Conservation (phyloP, 257 asterid species). For the Salvia miltiorrhiza region DNA sequence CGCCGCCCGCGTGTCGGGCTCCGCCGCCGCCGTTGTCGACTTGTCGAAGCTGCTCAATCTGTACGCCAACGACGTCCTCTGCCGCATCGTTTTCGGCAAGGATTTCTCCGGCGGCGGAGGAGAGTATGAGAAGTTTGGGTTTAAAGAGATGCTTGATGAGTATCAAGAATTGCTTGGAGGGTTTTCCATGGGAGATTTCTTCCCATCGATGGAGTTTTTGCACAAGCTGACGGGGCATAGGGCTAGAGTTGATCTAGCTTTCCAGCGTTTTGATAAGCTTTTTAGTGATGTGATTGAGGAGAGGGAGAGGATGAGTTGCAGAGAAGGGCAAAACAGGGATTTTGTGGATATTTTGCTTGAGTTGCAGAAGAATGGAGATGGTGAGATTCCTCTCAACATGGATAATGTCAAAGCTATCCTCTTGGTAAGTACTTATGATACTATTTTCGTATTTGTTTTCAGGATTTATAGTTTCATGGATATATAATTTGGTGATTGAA, state of each 20-base stretch:
- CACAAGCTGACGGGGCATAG: constrained; percentile 43
- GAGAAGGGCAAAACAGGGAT: constrained; percentile 30
- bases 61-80: constrained; percentile 49
- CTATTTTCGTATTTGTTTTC: too few relatives aligned
- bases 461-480: too few relatives aligned
- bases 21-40: constrained; percentile 1
- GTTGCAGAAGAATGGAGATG: constrained; percentile 21
- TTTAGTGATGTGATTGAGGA: constrained; percentile 41
- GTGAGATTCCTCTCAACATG: constrained; percentile 46
- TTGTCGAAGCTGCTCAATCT: constrained; percentile 30
- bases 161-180: constrained; percentile 54
- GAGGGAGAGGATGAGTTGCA: constrained; percentile 7
- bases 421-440: constrained; percentile 23
- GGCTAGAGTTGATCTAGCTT: constrained; percentile 38
- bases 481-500: too few relatives aligned
- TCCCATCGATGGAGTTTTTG: constrained; percentile 53
- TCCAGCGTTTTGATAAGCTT: constrained; percentile 37
- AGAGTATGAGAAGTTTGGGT: constrained; percentile 41
- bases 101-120: constrained; percentile 43
- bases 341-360: constrained; percentile 58
- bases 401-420: constrained; percentile 66
- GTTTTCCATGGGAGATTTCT: constrained; percentile 54
- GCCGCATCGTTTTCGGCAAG: constrained; percentile 43
- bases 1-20: constrained; percentile 24
- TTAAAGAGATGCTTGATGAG: constrained; percentile 44